A percentile compares a stretch with the other conserved stretches of the same genome.
phyloP scores from a whole-genome alignment of 257 asterid genomes.

The Solanum dulcamara region DNA sequence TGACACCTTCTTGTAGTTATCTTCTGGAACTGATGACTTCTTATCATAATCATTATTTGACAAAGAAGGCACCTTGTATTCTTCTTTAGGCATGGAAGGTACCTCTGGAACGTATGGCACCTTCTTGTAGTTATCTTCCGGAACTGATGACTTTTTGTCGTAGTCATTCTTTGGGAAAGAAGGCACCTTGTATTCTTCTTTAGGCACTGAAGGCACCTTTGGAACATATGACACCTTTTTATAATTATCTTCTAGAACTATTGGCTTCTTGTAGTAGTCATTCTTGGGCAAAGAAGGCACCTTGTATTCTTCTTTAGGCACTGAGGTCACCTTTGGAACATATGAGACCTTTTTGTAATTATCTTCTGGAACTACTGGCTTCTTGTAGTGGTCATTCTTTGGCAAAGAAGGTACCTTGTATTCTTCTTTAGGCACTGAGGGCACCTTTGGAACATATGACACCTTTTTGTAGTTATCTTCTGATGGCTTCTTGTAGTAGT shows the following conservation, averaged over 20 bases:
- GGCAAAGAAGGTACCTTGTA: background rate
- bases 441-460: background rate
- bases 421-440: background rate
- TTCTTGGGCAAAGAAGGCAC: background rate
- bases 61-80: background rate
- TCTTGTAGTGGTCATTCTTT: background rate
- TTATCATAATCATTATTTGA: background rate
- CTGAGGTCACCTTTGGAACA: background rate
- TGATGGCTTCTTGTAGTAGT: background rate
- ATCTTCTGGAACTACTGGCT: background rate
- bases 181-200: background rate
- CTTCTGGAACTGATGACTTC: background rate
- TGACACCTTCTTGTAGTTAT: background rate
- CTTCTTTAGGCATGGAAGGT: background rate
- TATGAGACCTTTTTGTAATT: background rate
- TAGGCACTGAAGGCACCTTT: background rate
- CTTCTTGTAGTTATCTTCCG: background rate
- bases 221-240: background rate
- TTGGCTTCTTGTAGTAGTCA: background rate
- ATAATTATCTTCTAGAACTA: background rate
- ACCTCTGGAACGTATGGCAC: background rate
- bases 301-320: background rate
- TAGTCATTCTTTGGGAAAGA: background rate
- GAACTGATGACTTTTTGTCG: background rate
- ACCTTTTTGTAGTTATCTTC: background rate